These are phyloP conservation scores for Tritrichomonas musculus DNA, from an alignment of 208 protist species.

Conservation along the genomic window DNA sequence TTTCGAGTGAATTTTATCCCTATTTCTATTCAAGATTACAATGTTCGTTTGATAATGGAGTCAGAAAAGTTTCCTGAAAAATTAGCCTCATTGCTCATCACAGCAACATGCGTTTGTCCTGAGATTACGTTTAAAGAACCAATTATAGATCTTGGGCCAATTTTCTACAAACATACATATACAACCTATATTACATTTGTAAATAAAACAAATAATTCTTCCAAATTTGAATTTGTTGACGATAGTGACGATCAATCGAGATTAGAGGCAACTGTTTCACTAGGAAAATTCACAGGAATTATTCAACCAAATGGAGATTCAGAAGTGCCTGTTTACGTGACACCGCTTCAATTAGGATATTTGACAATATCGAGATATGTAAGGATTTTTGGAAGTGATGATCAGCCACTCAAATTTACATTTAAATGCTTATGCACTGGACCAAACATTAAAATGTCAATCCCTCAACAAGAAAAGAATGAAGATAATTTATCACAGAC, in stretches of 20 bases:
- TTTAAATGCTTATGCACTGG: background rate
- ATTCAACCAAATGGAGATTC: background rate
- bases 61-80: background rate
- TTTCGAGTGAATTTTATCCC: background rate
- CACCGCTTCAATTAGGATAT: background rate
- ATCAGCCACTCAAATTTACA: background rate
- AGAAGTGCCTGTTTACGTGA: background rate
- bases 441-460: background rate
- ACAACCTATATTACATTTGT: background rate
- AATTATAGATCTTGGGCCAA: background rate
- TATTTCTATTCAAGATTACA: background rate
- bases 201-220: background rate
- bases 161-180: background rate
- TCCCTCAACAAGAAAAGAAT: background rate
- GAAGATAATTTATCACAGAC: background rate
- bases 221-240: constrained; percentile 14
- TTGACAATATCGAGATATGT: background rate
- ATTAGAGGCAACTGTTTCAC: background rate
- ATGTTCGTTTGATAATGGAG: background rate
- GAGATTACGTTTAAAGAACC: background rate
- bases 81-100: background rate
- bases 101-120: background rate
- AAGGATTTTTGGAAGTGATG: background rate
- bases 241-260: background rate
- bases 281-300: background rate